These are phyloP conservation scores for Neonectria punicea DNA, from an alignment of 2,329 filamentous ascomycete genomes.

Conservation along the genomic window DNA sequence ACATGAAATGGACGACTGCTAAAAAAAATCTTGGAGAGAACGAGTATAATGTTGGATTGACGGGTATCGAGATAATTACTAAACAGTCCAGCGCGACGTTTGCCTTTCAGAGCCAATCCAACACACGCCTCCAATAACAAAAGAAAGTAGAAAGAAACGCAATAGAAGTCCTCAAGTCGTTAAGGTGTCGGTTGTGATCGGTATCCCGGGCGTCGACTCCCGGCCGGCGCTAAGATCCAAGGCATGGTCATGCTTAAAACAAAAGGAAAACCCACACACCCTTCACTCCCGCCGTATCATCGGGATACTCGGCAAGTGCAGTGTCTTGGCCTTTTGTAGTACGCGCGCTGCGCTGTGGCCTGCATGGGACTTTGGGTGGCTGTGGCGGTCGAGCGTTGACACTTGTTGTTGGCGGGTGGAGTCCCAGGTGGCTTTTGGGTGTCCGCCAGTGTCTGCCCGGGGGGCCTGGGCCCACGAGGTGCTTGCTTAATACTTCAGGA, in stretches of 20 bases:
- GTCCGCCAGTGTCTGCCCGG: conserved; percentile 21
- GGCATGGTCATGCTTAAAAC: conserved; percentile 7
- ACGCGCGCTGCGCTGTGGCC: conserved; percentile 10
- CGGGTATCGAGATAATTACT: conserved; percentile 45
- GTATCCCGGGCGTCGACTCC: not conserved
- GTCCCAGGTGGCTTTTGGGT: conserved; percentile 12
- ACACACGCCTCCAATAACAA: conserved; percentile 37
- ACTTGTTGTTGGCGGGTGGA: conserved; percentile 19
- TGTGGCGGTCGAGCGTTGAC: conserved; percentile 5
- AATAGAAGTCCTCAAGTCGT: conserved; percentile 29
- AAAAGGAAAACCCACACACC: conserved; percentile 3
- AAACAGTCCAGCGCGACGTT: conserved; percentile 41
- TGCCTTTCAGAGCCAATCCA: conserved; percentile 41
- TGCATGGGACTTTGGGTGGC: conserved; percentile 14
- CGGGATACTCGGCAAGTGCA: conserved; percentile 21
- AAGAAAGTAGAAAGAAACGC: conserved; percentile 27
- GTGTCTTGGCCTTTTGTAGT: conserved; percentile 23
- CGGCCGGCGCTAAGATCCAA: not conserved
- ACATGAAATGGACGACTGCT: not conserved
- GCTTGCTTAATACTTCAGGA: conserved; percentile 79
- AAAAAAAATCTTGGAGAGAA: not conserved
- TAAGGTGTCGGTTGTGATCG: conserved; percentile 35
- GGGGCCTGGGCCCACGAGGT: conserved; percentile 26
- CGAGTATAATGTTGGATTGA: conserved; percentile 41
- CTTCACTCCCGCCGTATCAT: conserved; percentile 10